These are phyloP conservation scores for Geranium incanum DNA, from an alignment of 441 rosid genomes.

Conservation along the genomic window DNA sequence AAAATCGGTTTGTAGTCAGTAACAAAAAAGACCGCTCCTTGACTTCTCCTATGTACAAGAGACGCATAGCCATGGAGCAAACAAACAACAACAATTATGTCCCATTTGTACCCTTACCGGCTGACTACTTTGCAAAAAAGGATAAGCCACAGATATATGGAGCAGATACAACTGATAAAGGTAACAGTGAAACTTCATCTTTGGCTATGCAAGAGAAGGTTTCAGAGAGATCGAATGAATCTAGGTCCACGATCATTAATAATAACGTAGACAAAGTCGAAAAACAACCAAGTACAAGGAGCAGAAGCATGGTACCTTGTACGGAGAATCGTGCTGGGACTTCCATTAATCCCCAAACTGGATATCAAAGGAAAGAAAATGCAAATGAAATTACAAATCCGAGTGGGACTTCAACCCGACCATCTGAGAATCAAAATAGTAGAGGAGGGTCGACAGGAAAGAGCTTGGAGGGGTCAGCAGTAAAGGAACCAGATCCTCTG, in stretches of 20 bases:
- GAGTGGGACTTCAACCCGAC: conserved; percentile 19
- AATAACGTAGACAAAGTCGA: conserved; percentile 17
- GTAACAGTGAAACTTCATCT: conserved; percentile 25
- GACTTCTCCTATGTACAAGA: conserved; percentile 63
- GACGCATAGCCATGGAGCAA: conserved; percentile 44
- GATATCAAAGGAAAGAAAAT: conserved; percentile 14
- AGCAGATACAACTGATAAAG: conserved; percentile 20
- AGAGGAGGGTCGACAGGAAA: conserved; percentile 47
- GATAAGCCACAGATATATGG: conserved; percentile 32
- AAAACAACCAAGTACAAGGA: conserved; percentile 22
- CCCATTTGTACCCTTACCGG: conserved; percentile 82
- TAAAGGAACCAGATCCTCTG: conserved; percentile 68
- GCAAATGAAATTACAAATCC: conserved; percentile 12
- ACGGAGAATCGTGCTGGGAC: conserved; percentile 19
- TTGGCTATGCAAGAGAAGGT: conserved; percentile 23
- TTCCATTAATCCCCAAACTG: conserved; percentile 12
- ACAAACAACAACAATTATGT: conserved; percentile 44
- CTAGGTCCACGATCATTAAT: neutral
- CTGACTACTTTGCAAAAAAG: conserved; percentile 57
- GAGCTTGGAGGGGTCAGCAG: conserved; percentile 88
- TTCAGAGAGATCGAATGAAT: conserved; percentile 4
- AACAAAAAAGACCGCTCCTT: conserved; percentile 53
- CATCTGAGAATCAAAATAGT: conserved; percentile 22
- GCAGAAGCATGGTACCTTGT: conserved; percentile 18
- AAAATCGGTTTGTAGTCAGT: conserved; percentile 47